These are phyloP conservation scores for Pythium coloratum DNA, from an alignment of 352 stramenopile genomes.

Conservation along the genomic window DNA sequence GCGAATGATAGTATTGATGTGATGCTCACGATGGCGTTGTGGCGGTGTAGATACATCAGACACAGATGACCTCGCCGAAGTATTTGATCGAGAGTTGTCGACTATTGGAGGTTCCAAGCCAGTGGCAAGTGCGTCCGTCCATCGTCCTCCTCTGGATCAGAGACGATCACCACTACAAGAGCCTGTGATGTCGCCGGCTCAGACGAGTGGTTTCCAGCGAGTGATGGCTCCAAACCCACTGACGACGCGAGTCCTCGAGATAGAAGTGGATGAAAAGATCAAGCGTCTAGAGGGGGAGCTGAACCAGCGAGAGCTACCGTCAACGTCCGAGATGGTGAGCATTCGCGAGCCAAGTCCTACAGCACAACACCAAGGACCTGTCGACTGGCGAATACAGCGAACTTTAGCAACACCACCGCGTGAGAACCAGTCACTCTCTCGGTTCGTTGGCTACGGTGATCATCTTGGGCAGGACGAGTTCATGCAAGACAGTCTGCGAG, in stretches of 20 bases:
- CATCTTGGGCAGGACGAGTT: neutral
- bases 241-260: neutral
- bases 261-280: neutral
- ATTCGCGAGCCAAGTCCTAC: slow-evolving; percentile 21
- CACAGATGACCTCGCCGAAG: slow-evolving; percentile 28
- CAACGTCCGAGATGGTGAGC: slow-evolving; percentile 45
- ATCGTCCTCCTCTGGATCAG: neutral
- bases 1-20: neutral
- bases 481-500: neutral
- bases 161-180: neutral
- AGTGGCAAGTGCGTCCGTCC: neutral
- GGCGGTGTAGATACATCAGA: slow-evolving; percentile 31
- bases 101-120: neutral
- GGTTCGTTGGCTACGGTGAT: neutral
- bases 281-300: neutral
- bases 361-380: neutral
- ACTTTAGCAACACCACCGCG: neutral
- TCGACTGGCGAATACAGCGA: neutral
- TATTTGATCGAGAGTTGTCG: slow-evolving; percentile 17
- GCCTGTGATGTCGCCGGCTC: too few species aligned
- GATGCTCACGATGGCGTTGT: neutral
- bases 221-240: neutral
- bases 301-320: slow-evolving; percentile 31
- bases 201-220: neutral
- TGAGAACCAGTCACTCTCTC: neutral